A percentile compares a stretch with the other conserved stretches of the same genome.
These are phyloP conservation scores for Nicotiana undulata DNA, from an alignment of 257 asterid genomes.

Conservation along the genomic window DNA sequence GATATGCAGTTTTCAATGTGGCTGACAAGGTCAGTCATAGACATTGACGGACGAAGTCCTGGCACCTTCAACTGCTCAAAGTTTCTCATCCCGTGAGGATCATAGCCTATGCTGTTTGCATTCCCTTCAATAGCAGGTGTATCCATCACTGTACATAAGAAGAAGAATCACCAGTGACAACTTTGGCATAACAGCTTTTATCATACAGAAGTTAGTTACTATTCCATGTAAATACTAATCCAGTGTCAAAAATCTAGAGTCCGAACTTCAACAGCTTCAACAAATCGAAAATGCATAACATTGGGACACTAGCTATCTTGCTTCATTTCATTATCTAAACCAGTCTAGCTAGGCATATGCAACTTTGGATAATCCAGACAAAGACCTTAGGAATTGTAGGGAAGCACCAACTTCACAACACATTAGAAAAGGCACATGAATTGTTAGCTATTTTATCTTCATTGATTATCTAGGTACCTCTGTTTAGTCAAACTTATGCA, in stretches of 20 bases:
- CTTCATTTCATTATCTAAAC: background rate
- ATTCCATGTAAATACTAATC: background rate
- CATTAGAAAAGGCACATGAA: background rate
- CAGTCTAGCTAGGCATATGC: background rate
- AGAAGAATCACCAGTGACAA: background rate
- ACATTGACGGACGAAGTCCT: constrained; percentile 45
- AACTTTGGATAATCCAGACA: background rate
- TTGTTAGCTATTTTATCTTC: background rate
- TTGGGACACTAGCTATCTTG: background rate
- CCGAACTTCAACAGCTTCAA: background rate
- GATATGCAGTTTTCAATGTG: constrained; percentile 56
- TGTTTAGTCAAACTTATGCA: background rate
- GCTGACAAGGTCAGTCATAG: constrained; percentile 64
- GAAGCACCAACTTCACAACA: background rate
- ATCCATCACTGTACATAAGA: constrained; percentile 34
- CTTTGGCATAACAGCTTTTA: background rate
- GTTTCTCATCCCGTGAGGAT: constrained; percentile 21
- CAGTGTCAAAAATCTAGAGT: background rate
- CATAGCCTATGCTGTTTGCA: constrained; percentile 12
- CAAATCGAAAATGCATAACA: background rate
- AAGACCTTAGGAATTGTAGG: background rate
- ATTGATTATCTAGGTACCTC: background rate
- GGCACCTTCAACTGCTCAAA: constrained; percentile 27
- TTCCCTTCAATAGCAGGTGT: constrained; percentile 37
- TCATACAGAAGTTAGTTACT: background rate